Conservation (phyloP, 129 eudicot genomes). For the Apium graveolens region DNA sequence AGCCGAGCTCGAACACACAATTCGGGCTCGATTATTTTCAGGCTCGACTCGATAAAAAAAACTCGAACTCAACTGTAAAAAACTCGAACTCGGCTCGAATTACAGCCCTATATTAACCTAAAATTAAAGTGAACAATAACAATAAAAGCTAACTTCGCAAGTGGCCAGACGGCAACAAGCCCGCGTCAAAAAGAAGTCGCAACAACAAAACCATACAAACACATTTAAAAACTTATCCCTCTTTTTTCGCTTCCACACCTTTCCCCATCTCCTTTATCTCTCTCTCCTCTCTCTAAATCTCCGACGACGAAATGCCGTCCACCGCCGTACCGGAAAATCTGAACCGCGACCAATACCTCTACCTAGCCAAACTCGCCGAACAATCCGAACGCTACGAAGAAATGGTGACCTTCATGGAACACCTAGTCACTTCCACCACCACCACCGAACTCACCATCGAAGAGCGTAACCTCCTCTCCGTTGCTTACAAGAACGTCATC, state of each 20-base stretch:
- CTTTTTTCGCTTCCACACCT: neutral
- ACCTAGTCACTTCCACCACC: neutral
- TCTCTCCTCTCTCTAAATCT: neutral
- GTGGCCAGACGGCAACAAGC: too few relatives aligned
- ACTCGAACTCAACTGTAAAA: too few relatives aligned
- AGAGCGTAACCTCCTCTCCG: slow-evolving; percentile 1
- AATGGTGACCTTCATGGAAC: neutral
- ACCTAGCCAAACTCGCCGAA: neutral
- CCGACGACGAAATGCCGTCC: neutral
- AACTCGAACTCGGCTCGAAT: too few relatives aligned
- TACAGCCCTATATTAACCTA: too few relatives aligned
- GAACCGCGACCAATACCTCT: neutral
- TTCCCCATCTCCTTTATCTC: neutral
- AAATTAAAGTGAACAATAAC: too few relatives aligned
- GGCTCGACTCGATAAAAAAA: too few relatives aligned
- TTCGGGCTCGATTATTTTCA: too few relatives aligned
- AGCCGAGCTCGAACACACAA: too few relatives aligned
- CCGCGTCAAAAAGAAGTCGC: neutral
- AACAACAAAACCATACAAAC: too few relatives aligned
- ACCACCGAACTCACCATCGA: neutral
- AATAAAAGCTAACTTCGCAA: too few relatives aligned
- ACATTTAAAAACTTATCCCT: neutral
- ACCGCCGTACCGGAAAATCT: neutral
- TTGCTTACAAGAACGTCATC: neutral
- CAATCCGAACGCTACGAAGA: neutral